Conservation (phyloP, 495 filamentous ascomycete species). For the Pseudomonodictys pantanalensis region DNA sequence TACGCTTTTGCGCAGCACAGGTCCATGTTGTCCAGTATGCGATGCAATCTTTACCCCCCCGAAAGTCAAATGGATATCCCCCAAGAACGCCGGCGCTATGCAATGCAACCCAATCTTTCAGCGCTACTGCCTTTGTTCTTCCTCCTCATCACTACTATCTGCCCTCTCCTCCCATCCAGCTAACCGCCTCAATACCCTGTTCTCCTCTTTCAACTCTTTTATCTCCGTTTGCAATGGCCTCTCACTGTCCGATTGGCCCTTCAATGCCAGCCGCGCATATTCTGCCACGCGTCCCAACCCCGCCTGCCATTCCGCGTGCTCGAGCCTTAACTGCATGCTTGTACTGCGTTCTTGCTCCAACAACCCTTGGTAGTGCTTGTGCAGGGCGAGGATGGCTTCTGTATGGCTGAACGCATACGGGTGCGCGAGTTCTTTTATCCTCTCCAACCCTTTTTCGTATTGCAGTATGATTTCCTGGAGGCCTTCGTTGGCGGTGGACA, state of each 20-base stretch:
- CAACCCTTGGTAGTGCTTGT: conserved; percentile 59
- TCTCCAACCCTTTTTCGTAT: conserved; percentile 55
- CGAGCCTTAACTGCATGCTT: conserved; percentile 57
- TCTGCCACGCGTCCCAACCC: conserved; percentile 35
- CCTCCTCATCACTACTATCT: conserved; percentile 34
- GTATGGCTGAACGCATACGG: conserved; percentile 62
- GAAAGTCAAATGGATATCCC: too few species aligned
- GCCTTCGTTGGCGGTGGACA: conserved; percentile 51
- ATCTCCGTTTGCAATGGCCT: conserved; percentile 23
- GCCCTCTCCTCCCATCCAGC: conserved; percentile 36
- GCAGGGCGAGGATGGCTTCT: conserved; percentile 54
- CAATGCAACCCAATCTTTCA: neutral
- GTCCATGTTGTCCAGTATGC: too few species aligned
- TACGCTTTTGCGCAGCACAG: too few species aligned
- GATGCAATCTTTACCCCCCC: too few species aligned
- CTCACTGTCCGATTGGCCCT: conserved; percentile 30
- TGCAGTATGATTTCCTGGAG: conserved; percentile 56
- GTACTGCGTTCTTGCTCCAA: conserved; percentile 57
- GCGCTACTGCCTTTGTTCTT: neutral
- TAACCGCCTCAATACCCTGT: conserved; percentile 37
- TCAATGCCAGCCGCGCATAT: conserved; percentile 32
- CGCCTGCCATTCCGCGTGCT: conserved; percentile 65
- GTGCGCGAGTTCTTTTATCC: conserved; percentile 60
- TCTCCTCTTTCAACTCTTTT: conserved; percentile 40
- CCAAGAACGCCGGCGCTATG: too few species aligned